Base-by-base conservation (phyloP, 2,329 filamentous ascomycete species). In the Aschersonia sp. region DNA sequence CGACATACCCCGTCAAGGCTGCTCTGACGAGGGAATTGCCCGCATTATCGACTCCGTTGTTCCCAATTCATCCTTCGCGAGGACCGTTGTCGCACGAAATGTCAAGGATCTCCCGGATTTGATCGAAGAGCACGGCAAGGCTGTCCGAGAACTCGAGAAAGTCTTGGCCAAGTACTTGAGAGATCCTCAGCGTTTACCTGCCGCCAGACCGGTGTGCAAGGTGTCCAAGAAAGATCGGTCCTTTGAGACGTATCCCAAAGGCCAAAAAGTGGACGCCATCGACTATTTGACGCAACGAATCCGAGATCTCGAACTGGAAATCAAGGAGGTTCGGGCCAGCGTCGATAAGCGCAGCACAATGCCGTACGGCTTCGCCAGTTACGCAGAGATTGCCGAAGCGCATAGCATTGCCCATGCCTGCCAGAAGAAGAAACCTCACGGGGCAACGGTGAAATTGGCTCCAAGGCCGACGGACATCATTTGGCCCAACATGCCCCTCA, bases 291-390 rank as follows among this genome's bases (percentile, higher is more conserved):
- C 88, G 0, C 77, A 83, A 47, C 81, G 89, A 14, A 95, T 98
- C 59, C 80, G 81, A 54, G 74, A 82, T 44, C 73, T 98, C 37
- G 90, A 97, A 61, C 64, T 79, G 9, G 79, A 94, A 59, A 88
- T 98, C 64, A 87, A 84, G 59, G 80, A 92, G 52, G 84, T 89
- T 1, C 80, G 92, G 10, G 75, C 79, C 40, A 81, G 80, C 1
- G 81, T 98, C 6, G 90, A 97, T 64, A 87, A 83, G 62, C 81
- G 89, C 45, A 87, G 90, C 60, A 83, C 89, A 12, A 84, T 94
- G 75, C 75, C 87, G 0, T 98, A 89, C 59, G 92, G 92, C 0
- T 98, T 98, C 61, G 89, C 90, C 7, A 95, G 87, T 56, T 98
- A 92, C 66, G 81, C 90, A 41, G 83, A 82, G 41, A 94, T 98